Conservation (phyloP, 352 stramenopile species). For the Pythium rhizo-oryzae region DNA sequence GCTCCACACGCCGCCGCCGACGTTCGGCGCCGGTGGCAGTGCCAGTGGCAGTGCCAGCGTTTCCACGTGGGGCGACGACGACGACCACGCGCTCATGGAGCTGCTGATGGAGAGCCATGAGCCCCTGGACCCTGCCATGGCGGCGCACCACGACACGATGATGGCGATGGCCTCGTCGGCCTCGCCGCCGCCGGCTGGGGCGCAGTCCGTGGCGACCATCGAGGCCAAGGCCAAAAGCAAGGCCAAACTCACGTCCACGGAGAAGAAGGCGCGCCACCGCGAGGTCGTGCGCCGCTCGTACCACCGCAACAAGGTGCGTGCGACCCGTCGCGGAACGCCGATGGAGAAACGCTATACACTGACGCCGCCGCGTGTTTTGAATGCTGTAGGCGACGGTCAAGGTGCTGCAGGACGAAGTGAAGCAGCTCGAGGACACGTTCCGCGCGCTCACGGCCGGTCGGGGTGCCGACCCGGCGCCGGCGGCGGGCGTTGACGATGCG, state of each 20-base stretch:
- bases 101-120: slow-evolving; percentile 26
- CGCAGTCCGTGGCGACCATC: slow-evolving; percentile 10
- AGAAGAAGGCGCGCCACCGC: slow-evolving; percentile 61
- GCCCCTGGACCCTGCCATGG: neutral
- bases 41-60: neutral
- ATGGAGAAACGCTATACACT: neutral
- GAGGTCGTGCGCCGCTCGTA: slow-evolving; percentile 80
- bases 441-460: slow-evolving; percentile 40
- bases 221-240: slow-evolving; percentile 35
- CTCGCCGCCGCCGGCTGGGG: neutral
- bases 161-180: neutral
- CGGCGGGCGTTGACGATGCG: neutral
- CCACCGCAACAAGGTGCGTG: slow-evolving; percentile 73
- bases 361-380: neutral
- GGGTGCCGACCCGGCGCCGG: neutral
- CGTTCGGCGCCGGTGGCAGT: neutral
- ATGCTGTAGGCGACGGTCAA: slow-evolving; percentile 47
- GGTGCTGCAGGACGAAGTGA: slow-evolving; percentile 52
- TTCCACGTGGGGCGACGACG: slow-evolving; percentile 23
- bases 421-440: slow-evolving; percentile 54
- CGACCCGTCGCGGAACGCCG: no score
- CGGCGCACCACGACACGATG: no score
- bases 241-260: slow-evolving; percentile 50
- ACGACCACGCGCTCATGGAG: slow-evolving; percentile 36
- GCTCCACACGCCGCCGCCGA: neutral